Conservation (phyloP, 225 moss, liverwort and hornwort species). For the Pseudisothecium myosuroides region DNA sequence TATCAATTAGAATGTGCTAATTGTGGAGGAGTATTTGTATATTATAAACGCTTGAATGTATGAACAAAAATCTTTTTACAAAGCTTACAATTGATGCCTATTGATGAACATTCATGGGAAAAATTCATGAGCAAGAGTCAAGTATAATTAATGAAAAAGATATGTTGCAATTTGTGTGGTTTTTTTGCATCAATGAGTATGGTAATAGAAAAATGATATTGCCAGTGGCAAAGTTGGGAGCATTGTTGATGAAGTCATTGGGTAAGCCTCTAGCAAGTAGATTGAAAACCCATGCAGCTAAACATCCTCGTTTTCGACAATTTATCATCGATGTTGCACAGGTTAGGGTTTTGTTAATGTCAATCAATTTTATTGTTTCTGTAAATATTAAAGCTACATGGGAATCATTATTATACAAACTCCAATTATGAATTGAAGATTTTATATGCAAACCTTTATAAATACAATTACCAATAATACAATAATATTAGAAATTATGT, state of each 20-base stretch:
- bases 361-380: background rate
- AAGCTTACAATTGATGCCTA: background rate
- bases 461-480: background rate
- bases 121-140: background rate
- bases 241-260: conserved; percentile 26
- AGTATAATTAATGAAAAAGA: background rate
- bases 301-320: conserved; percentile 25
- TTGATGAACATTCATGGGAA: background rate
- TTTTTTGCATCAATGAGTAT: background rate
- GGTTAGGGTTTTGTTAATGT: background rate
- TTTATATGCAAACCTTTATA: background rate
- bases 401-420: background rate
- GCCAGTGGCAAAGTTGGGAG: conserved; percentile 29
- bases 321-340: conserved; percentile 30
- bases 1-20: background rate
- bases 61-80: background rate
- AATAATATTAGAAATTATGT: background rate
- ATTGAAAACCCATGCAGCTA: conserved; percentile 23
- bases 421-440: background rate
- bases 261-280: conserved; percentile 23
- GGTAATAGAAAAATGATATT: conserved; percentile 14
- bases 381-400: background rate
- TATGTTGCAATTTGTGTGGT: background rate
- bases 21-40: background rate
- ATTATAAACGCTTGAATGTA: background rate